Conservation (phyloP, 1,284 basidiomycete species). For the Bjerkandera adusta region DNA sequence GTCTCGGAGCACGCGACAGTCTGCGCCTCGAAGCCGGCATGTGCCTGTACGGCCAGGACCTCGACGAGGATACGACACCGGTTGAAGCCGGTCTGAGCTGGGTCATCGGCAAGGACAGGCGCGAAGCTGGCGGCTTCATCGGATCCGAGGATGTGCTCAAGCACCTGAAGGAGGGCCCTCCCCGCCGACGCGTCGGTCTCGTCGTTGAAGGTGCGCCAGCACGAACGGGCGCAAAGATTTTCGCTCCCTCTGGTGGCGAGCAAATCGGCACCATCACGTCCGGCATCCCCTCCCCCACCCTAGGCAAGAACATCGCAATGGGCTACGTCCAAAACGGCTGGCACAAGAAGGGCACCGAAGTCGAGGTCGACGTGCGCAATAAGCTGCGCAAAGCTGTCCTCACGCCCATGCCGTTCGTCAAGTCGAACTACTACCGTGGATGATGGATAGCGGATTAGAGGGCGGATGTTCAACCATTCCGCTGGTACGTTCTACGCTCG, state of each 20-base stretch:
- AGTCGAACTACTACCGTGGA: constrained; percentile 70
- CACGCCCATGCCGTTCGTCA: constrained; percentile 80
- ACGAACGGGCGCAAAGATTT: constrained; percentile 83
- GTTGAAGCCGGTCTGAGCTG: constrained; percentile 91
- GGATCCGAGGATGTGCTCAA: constrained; percentile 78
- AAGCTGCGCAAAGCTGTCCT: constrained; percentile 70
- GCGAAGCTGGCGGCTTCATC: constrained; percentile 74
- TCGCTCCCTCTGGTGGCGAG: constrained; percentile 51
- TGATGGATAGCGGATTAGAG: constrained; percentile 12
- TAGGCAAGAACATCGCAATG: constrained; percentile 95
- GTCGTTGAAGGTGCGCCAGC: constrained; percentile 86
- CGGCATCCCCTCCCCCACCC: constrained; percentile 92
- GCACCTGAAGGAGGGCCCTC: constrained; percentile 81
- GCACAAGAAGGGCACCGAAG: constrained; percentile 89
- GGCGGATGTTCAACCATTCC: constrained; percentile 5
- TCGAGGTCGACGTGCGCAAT: constrained; percentile 77
- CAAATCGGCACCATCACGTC: constrained; percentile 82
- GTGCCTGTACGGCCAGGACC: constrained; percentile 95
- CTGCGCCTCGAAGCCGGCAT: constrained; percentile 96
- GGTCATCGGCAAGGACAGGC: constrained; percentile 90
- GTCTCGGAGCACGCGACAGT: constrained; percentile 92
- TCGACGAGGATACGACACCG: constrained; percentile 84
- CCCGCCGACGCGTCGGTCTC: constrained; percentile 82
- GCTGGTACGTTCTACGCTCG: too few relatives aligned
- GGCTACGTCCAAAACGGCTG: constrained; percentile 79